A percentile compares a stretch with the other conserved stretches of the same genome.
These are phyloP conservation scores for Amanita subjunquillea DNA, from an alignment of 768 basidiomycete species.

Conservation along the genomic window DNA sequence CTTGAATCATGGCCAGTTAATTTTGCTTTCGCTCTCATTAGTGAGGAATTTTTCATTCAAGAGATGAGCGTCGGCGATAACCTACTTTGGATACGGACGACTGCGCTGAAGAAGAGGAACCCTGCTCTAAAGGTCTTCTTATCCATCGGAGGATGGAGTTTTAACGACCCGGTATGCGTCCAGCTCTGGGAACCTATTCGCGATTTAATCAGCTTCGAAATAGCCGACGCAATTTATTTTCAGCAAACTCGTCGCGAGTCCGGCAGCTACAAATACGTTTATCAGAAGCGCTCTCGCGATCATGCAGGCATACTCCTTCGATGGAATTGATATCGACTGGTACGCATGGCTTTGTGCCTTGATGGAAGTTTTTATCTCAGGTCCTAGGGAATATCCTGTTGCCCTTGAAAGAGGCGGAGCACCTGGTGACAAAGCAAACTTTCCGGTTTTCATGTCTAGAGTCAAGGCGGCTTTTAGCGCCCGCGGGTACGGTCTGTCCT, in stretches of 20 bases:
- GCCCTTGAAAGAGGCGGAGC: constrained; percentile 15
- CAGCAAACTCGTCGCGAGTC: no score
- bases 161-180: constrained; percentile 12
- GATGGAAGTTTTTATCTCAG: no score
- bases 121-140: constrained; percentile 14
- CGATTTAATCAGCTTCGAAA: constrained; percentile 8
- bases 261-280: constrained; percentile 9
- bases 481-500: constrained; percentile 13
- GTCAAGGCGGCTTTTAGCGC: constrained; percentile 13
- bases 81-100: constrained; percentile 12
- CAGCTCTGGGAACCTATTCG: constrained; percentile 14
- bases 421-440: constrained; percentile 14
- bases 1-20: constrained; percentile 6
- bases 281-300: constrained; percentile 10
- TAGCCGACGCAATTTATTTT: no score
- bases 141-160: constrained; percentile 18
- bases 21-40: constrained; percentile 17
- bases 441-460: constrained; percentile 12
- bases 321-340: constrained; percentile 15
- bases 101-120: constrained; percentile 14
- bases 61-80: constrained; percentile 15
- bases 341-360: no score
- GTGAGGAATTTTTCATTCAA: constrained; percentile 10
- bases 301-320: constrained; percentile 16
- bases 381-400: constrained; percentile 12